Percentiles rank a stretch among this genome's conserved stretches.
Evolutionary conservation across 2,329 filamentous ascomycete species (phyloP).

Genomic region (Fusarium guadeloupense): DNA sequence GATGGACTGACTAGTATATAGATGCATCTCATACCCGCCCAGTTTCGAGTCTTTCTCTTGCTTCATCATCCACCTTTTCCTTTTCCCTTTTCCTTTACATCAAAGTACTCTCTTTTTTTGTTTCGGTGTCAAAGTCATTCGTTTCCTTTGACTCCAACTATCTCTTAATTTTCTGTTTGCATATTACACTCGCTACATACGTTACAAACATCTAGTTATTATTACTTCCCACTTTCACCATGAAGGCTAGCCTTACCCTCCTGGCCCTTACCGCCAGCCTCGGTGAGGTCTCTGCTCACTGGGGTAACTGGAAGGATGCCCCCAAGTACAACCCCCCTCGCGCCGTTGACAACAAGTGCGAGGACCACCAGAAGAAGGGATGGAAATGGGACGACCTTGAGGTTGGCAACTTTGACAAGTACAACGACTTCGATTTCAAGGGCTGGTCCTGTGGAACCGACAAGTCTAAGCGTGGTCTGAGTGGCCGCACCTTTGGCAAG

Average conservation of each 20-base stretch:
- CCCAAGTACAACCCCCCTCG: slow-evolving; percentile 70
- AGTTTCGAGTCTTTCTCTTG: slow-evolving; percentile 27
- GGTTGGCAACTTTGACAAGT: slow-evolving; percentile 69
- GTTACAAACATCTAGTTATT: slow-evolving; percentile 16
- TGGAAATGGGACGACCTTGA: slow-evolving; percentile 76
- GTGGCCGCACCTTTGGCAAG: slow-evolving; percentile 65
- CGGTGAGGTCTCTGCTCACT: slow-evolving; percentile 59
- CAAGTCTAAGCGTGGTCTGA: slow-evolving; percentile 66
- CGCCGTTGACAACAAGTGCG: slow-evolving; percentile 82
- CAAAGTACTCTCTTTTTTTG: slow-evolving; percentile 38
- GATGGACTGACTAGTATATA: slow-evolving; percentile 42
- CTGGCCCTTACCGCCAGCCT: slow-evolving; percentile 62
- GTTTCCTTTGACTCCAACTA: slow-evolving; percentile 59
- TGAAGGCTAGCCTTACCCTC: slow-evolving; percentile 62
- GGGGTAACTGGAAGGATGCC: slow-evolving; percentile 43
- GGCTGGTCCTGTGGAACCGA: slow-evolving; percentile 75
- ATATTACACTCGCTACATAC: slow-evolving; percentile 36
- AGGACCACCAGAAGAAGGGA: slow-evolving; percentile 71
- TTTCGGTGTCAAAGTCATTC: slow-evolving; percentile 62
- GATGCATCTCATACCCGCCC: slow-evolving; percentile 38
- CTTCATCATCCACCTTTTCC: slow-evolving; percentile 41
- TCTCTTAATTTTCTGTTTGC: slow-evolving; percentile 42
- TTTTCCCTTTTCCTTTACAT: slow-evolving; percentile 41
- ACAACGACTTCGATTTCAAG: slow-evolving; percentile 77
- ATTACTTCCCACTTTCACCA: slow-evolving; percentile 45